phyloP scores from a whole-genome alignment of 495 filamentous ascomycete species.

The Penicillium lividum region DNA sequence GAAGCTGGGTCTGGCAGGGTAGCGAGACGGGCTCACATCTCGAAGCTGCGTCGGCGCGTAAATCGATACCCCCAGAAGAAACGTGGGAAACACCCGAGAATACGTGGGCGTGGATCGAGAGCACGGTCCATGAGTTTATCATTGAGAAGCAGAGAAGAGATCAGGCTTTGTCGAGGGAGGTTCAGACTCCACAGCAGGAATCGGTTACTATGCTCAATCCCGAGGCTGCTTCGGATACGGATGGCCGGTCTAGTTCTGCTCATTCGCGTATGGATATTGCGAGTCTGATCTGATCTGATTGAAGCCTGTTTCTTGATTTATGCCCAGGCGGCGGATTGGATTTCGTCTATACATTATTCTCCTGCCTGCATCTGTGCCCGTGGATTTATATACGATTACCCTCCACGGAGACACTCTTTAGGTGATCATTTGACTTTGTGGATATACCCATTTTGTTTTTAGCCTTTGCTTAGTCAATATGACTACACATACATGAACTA shows the following conservation, averaged over 20 bases:
- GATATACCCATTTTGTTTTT: slow-evolving; percentile 8
- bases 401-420: neutral
- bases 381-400: neutral
- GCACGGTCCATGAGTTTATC: slow-evolving; percentile 49
- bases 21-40: slow-evolving; percentile 53
- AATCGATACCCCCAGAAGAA: neutral
- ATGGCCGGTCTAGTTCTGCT: slow-evolving; percentile 36
- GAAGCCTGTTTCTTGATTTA: too few relatives aligned
- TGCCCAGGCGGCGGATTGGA: neutral
- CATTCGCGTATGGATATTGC: slow-evolving; percentile 74
- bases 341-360: neutral
- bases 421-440: neutral
- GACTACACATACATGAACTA: neutral
- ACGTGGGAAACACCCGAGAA: slow-evolving; percentile 41
- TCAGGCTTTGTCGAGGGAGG: neutral
- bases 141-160: slow-evolving; percentile 36
- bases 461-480: neutral
- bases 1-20: slow-evolving; percentile 84
- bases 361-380: neutral
- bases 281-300: slow-evolving; percentile 61
- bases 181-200: slow-evolving; percentile 20
- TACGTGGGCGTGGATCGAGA: slow-evolving; percentile 55
- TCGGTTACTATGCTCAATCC: slow-evolving; percentile 31
- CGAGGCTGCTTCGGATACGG: slow-evolving; percentile 41
- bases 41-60: slow-evolving; percentile 23